Base-by-base conservation (phyloP, 768 basidiomycete species). In the Mycena maculata region DNA sequence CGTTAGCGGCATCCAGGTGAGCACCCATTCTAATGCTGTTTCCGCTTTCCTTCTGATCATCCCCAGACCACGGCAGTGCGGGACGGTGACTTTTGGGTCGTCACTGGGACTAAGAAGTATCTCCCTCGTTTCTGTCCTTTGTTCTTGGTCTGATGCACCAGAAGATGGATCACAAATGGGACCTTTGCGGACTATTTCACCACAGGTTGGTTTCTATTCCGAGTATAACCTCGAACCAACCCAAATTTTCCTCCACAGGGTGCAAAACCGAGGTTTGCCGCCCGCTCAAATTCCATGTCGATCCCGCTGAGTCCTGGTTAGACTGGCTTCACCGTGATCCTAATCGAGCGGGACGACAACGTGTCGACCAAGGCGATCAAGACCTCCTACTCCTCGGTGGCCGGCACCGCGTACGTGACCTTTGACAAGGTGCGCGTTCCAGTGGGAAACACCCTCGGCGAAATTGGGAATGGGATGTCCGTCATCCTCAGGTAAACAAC, bases 81-180 rank as follows among this genome's bases (percentile, higher is more conserved):
- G 62, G 95, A 97, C 72, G 96, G 95, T 1, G 89, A 93, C 70
- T 81, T 90, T 44, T 97, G 92, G 91, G 85, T 95, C 15, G 90
- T 98, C 68, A 94, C 90, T 44, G 97, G 97, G 20, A 96, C 95
- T 8, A 98, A 98, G 79, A 97, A 97, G 93, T 92, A 63, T 4
- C 84, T 73, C 28, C 15, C 15, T 57, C 23, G 27, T 25, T 41
- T 36, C 5, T 33, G 31, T 15, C 22, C n/a, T 25, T 53, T 44
- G 48, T 63, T 48, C 18, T 5, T 15, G 41, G 33, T 16, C 30
- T 60, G 22, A 22, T 69, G 18, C 33, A 12, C 27, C n/a, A 6
- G 56, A 54, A 92, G 92, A 73, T 96, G 93, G 94, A 95, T 95
- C 67, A 94, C 94, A 45, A 96, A 96, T 72, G 92, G 95, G 62